Evolutionary conservation across 2,329 filamentous ascomycete species (phyloP).

Genomic region (Didymella glomerata): DNA sequence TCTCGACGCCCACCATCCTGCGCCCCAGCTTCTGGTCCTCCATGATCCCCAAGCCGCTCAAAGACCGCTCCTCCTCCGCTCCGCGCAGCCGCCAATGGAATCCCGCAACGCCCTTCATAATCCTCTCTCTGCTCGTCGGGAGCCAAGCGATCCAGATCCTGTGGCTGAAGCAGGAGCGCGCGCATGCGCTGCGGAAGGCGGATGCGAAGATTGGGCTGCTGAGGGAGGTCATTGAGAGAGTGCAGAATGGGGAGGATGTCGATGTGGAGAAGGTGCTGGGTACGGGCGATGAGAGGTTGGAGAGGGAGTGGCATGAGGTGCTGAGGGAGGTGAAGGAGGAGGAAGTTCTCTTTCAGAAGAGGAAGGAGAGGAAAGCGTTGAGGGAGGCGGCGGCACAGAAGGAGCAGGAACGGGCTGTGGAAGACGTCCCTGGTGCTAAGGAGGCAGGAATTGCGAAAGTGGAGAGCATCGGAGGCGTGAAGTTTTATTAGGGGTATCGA

Average conservation of each 20-base stretch:
- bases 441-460: conserved; percentile 28
- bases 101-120: conserved; percentile 72
- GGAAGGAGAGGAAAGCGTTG: conserved; percentile 44
- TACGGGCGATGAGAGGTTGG: conserved; percentile 75
- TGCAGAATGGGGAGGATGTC: conserved; percentile 46
- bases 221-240: conserved; percentile 71
- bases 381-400: conserved; percentile 31
- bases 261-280: conserved; percentile 86
- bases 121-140: conserved; percentile 79
- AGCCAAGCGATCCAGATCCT: conserved; percentile 97
- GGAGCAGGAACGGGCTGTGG: conserved; percentile 1
- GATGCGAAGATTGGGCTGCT: conserved; percentile 81
- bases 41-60: conserved; percentile 48
- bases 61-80: conserved; percentile 13
- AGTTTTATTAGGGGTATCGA: conserved; percentile 38
- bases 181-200: conserved; percentile 75
- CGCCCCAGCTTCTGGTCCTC: conserved; percentile 51
- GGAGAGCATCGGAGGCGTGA: conserved; percentile 43
- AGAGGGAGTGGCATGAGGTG: conserved; percentile 88
- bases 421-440: conserved; percentile 1
- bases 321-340: conserved; percentile 72
- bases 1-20: conserved; percentile 47
- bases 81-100: conserved; percentile 53
- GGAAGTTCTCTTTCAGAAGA: conserved; percentile 61
- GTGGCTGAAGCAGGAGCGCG: conserved; percentile 76